Percentiles rank a stretch among this genome's conserved stretches.
Evolutionary conservation across 2,329 filamentous ascomycete genomes (phyloP).

Genomic region (Coleophoma cylindrospora): DNA sequence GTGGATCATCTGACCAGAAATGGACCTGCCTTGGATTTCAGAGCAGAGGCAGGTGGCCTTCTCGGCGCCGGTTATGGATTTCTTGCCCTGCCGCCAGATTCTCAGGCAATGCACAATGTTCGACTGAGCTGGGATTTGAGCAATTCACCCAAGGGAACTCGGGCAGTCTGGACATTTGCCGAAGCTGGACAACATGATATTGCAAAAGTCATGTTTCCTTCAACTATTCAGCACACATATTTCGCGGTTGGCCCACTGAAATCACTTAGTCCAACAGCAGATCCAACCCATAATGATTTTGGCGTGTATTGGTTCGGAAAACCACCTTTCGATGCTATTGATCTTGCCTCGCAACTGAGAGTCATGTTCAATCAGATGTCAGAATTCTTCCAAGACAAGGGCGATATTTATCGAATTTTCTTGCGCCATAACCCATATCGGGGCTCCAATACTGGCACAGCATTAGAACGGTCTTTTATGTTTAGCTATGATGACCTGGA

Average conservation of each 20-base stretch:
- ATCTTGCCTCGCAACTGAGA: constrained; percentile 1
- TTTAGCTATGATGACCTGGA: constrained; percentile 6
- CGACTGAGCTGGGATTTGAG: constrained; percentile 4
- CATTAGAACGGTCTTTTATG: constrained; percentile 2
- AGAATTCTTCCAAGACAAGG: constrained; percentile 7
- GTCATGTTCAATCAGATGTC: constrained; percentile 7
- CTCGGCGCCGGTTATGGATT: not conserved
- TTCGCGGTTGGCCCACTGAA: constrained; percentile 6
- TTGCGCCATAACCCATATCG: not conserved
- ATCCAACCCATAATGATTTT: not conserved
- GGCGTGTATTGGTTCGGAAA: constrained; percentile 10
- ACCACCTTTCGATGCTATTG: constrained; percentile 3
- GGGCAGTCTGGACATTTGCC: constrained; percentile 7
- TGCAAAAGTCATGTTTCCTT: not conserved
- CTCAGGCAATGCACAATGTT: not conserved
- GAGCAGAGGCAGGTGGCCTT: not conserved
- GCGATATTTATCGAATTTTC: constrained; percentile 6
- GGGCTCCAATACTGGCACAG: not conserved
- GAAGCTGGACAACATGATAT: constrained; percentile 4
- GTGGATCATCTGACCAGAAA: not conserved
- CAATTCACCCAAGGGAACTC: not conserved
- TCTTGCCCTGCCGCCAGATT: not conserved
- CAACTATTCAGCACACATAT: constrained; percentile 3
- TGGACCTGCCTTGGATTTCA: not conserved
- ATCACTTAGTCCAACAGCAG: not conserved